A percentile compares a stretch with the other conserved stretches of the same genome.
phyloP scores from a whole-genome alignment of 768 basidiomycete species.

The Mycena metata region DNA sequence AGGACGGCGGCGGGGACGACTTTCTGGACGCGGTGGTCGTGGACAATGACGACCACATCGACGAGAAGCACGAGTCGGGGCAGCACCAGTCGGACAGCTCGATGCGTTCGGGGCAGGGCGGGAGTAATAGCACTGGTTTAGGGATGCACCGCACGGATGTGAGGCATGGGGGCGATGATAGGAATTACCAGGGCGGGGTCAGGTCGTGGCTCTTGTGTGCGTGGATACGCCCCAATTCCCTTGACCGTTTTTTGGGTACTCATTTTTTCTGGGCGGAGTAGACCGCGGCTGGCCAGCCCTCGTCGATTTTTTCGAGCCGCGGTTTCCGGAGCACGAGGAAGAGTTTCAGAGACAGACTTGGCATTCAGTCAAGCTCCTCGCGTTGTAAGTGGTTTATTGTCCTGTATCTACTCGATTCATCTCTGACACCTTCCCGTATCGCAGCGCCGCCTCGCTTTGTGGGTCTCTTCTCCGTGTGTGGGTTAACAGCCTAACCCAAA shows the following conservation, averaged over 20 bases:
- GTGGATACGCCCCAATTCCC: too few relatives aligned
- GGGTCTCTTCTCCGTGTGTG: neutral
- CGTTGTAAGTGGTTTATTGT: slow-evolving; percentile 26
- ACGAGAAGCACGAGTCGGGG: slow-evolving; percentile 6
- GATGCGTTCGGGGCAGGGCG: slow-evolving; percentile 30
- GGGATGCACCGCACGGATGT: slow-evolving; percentile 4
- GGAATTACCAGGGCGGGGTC: slow-evolving; percentile 33
- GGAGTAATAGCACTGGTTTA: slow-evolving; percentile 29
- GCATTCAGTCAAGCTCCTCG: slow-evolving; percentile 39
- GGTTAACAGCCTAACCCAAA: too few relatives aligned
- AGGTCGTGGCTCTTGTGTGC: slow-evolving; percentile 28
- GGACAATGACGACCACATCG: slow-evolving; percentile 29
- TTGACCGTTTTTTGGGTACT: too few relatives aligned
- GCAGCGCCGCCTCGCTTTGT: slow-evolving; percentile 39
- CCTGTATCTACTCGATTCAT: neutral
- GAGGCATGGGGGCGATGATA: neutral
- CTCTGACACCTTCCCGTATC: too few relatives aligned
- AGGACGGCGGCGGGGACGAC: slow-evolving; percentile 25
- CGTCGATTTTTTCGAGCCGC: slow-evolving; percentile 38
- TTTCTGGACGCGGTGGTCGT: slow-evolving; percentile 42
- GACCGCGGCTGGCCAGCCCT: slow-evolving; percentile 29
- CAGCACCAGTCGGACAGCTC: slow-evolving; percentile 33
- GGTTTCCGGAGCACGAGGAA: slow-evolving; percentile 32
- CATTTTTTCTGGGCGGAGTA: too few relatives aligned
- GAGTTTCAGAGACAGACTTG: slow-evolving; percentile 41